Base-by-base conservation (phyloP, 805 yeast genomes). In the Candida chauliodis region DNA sequence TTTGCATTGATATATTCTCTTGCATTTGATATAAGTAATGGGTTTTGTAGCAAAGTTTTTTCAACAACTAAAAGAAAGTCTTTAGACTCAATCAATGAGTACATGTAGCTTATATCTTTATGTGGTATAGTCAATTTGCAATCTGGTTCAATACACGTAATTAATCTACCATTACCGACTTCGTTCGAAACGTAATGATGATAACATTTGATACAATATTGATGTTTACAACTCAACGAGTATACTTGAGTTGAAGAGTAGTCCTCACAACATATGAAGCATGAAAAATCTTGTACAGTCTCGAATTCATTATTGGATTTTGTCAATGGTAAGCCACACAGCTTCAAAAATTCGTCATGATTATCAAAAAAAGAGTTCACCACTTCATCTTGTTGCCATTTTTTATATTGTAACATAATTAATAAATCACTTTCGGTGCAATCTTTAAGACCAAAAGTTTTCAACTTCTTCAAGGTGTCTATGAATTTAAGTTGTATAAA, bases 241-340 rank as follows among this genome's bases (percentile, higher is more conserved):
- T 78, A 85, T 2, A 63, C 58, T 7, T 42, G 37, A 22, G 62
- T 38, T 1, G 44, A 43, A 0, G 53, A 52, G 19, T 63, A 66
- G 0, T 73, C 74, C 16, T 81, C 83, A 55, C 87, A 85, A 58
- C 96, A 90, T n/a, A 90, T 79, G 11, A 58, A 50, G 55, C 96
- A 88, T 19, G 55, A 44, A 45, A 69, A 76, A 33, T 49, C 38
- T 8, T 9, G 1, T 17, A 37, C n/a, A 21, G 22, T 30, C n/a
- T 40, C 37, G 18, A 57, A 41, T 8, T 25, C 37, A 30, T 48
- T 46, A 22, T 38, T 31, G 10, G 29, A 18, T 28, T 14, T 11
- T 37, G 25, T 27, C 15, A 31, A 22, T 3, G 49, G 47, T 10
- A 66, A 38, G 2, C 72, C 73, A 38, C 63, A 51, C 1, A 45